Conservation (phyloP, 2,329 filamentous ascomycete species). For the Sphaceloma murrayae region DNA sequence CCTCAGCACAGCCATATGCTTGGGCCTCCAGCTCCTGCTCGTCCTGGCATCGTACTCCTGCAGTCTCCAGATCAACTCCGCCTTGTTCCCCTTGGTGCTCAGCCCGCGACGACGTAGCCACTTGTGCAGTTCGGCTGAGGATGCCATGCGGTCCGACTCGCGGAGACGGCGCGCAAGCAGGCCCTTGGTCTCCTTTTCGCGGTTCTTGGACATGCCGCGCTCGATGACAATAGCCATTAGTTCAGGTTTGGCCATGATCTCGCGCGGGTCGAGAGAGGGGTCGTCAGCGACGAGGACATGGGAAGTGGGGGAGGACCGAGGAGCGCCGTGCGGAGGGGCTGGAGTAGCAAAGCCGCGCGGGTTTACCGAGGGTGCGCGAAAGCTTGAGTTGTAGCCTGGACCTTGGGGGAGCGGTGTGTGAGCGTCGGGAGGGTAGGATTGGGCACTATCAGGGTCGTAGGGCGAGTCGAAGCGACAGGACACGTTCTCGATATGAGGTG, state of each 20-base stretch:
- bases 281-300: constrained; percentile 15
- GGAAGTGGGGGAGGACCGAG: neutral
- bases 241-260: constrained; percentile 18
- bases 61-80: constrained; percentile 22
- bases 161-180: constrained; percentile 17
- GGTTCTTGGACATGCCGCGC: constrained; percentile 19
- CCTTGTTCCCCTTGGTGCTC: constrained; percentile 22
- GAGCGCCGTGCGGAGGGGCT: neutral
- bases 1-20: constrained; percentile 7
- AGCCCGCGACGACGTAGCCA: constrained; percentile 24
- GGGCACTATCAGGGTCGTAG: constrained; percentile 10
- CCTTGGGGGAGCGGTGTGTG: neutral
- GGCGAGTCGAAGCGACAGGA: neutral
- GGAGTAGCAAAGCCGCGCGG: neutral
- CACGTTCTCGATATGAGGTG: constrained; percentile 11
- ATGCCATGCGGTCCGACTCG: constrained; percentile 24
- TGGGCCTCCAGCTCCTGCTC: constrained; percentile 10
- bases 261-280: constrained; percentile 17
- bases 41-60: constrained; percentile 24
- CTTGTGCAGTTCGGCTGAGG: constrained; percentile 22
- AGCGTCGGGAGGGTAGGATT: neutral
- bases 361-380: too few species aligned
- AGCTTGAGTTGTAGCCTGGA: neutral
- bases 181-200: constrained; percentile 19
- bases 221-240: constrained; percentile 16